Conservation (phyloP, 2,329 filamentous ascomycete species). For the Diaporthe caulivora region DNA sequence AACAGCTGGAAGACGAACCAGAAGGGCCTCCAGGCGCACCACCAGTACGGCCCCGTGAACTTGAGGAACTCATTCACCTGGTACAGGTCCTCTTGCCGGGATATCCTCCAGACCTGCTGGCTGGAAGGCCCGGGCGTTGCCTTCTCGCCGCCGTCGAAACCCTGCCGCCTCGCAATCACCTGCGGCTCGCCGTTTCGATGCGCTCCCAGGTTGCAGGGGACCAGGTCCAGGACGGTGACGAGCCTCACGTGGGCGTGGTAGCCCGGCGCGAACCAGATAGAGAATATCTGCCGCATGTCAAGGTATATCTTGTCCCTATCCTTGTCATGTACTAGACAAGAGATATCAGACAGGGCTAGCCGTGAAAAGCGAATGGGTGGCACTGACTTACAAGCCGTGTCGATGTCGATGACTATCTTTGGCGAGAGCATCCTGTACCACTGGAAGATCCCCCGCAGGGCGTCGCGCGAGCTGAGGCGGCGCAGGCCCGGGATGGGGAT, state of each 20-base stretch:
- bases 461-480: constrained; percentile 71
- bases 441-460: constrained; percentile 78
- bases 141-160: constrained; percentile 40
- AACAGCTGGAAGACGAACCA: constrained; percentile 71
- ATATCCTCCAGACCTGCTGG: constrained; percentile 53
- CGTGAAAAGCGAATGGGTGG: not conserved
- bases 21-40: constrained; percentile 55
- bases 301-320: constrained; percentile 77
- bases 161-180: constrained; percentile 24
- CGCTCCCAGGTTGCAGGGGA: constrained; percentile 43
- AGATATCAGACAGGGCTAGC: too few species aligned
- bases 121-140: not conserved
- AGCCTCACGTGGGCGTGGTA: constrained; percentile 77
- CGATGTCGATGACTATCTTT: constrained; percentile 74
- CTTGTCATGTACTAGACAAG: constrained; percentile 73
- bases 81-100: constrained; percentile 84
- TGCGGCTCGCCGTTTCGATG: constrained; percentile 43
- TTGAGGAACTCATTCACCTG: constrained; percentile 81
- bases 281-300: constrained; percentile 79
- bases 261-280: constrained; percentile 82
- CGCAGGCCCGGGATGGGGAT: constrained; percentile 54
- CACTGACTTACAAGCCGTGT: constrained; percentile 61
- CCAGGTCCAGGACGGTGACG: constrained; percentile 75
- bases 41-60: constrained; percentile 70
- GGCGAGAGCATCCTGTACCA: constrained; percentile 91